Evolutionary conservation across 2,329 filamentous ascomycete species (phyloP).

Genomic region (Penicillium palitans): DNA sequence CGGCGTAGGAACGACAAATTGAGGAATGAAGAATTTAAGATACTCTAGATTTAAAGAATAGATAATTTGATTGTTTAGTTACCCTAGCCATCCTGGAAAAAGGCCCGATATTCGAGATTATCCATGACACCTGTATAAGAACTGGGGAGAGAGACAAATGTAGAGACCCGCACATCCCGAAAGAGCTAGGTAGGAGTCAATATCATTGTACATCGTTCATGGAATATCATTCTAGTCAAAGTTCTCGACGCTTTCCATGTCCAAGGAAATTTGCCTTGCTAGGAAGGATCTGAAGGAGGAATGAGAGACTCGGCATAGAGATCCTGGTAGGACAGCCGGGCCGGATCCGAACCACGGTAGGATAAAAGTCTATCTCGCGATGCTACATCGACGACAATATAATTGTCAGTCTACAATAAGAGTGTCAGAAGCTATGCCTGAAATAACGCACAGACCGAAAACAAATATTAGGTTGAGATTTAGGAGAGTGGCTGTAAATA

Average conservation of each 20-base stretch:
- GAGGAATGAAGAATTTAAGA: neutral
- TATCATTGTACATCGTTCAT: neutral
- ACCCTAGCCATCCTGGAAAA: neutral
- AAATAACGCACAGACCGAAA: neutral
- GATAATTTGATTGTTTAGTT: neutral
- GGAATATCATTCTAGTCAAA: neutral
- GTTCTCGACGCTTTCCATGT: neutral
- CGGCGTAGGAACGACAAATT: neutral
- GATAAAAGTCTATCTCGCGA: neutral
- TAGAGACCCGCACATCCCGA: neutral
- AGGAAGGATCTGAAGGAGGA: neutral
- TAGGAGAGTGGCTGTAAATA: neutral
- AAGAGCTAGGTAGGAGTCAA: neutral
- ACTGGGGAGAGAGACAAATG: neutral
- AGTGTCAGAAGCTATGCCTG: neutral
- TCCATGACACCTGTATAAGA: neutral
- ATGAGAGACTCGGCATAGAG: neutral
- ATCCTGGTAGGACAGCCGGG: neutral
- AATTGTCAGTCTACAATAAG: neutral
- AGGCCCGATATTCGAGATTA: neutral
- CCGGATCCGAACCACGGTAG: conserved; percentile 9
- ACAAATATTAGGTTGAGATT: neutral
- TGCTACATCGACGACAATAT: conserved; percentile 2
- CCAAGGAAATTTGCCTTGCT: neutral
- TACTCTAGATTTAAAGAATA: neutral